Conservation (phyloP, 257 asterid genomes). For the Solanum paucissectum region DNA sequence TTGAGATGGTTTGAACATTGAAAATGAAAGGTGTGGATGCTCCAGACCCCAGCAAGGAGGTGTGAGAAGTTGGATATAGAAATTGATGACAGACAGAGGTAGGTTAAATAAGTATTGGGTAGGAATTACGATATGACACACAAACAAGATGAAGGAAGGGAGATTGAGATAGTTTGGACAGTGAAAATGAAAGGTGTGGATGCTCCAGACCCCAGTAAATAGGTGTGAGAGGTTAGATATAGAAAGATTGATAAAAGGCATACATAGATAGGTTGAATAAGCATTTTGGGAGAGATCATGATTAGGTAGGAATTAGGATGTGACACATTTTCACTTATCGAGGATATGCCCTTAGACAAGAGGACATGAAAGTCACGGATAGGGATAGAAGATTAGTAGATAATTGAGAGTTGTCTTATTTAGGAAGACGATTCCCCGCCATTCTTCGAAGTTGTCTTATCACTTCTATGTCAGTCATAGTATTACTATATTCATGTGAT, state of each 20-base stretch:
- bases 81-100: not conserved
- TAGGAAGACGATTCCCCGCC: no score
- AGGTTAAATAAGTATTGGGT: no score
- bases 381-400: fast-evolving
- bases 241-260: not conserved
- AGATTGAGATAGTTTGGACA: not conserved
- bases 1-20: no score
- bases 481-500: not conserved
- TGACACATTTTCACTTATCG: not conserved
- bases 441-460: not conserved
- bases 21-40: no score
- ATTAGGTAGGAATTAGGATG: not conserved
- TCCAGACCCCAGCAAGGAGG: not conserved
- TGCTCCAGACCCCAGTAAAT: not conserved
- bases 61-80: not conserved
- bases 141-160: not conserved
- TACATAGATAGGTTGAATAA: not conserved
- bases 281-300: not conserved
- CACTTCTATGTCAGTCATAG: no score
- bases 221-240: not conserved
- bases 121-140: no score
- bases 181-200: not conserved
- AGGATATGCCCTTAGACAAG: not conserved
- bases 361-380: fast-evolving
- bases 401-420: not conserved